A percentile compares a stretch with the other conserved stretches of the same genome.
These are phyloP conservation scores for Suhomyces taliae DNA, from an alignment of 1,139 yeast genomes.

Conservation along the genomic window DNA sequence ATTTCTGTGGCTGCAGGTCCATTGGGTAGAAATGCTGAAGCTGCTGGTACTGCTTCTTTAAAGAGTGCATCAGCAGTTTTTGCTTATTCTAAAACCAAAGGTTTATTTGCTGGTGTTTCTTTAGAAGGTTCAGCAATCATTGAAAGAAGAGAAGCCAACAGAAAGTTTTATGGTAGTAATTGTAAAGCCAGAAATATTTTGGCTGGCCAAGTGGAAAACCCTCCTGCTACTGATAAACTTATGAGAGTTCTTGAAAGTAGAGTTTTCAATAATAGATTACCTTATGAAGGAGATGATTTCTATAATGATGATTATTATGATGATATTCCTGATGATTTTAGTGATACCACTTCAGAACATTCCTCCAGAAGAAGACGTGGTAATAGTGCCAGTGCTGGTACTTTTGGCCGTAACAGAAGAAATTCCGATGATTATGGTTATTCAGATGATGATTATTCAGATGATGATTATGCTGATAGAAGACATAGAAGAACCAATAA, in stretches of 20 bases:
- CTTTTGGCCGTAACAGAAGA: conserved; percentile 29
- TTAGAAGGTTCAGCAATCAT: conserved; percentile 93
- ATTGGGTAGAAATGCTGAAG: conserved; percentile 95
- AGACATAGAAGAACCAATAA: conserved; percentile 11
- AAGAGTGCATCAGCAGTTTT: conserved; percentile 89
- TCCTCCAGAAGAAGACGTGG: conserved; percentile 32
- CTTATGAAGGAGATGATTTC: conserved; percentile 51
- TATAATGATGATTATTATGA: conserved; percentile 62
- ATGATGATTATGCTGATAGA: conserved; percentile 33
- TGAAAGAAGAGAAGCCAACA: conserved; percentile 95
- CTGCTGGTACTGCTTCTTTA: conserved; percentile 92
- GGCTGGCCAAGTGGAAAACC: conserved; percentile 84
- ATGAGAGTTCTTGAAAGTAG: conserved; percentile 84
- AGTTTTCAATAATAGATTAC: conserved; percentile 66
- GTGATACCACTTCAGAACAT: conserved; percentile 44
- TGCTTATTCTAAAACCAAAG: conserved; percentile 93
- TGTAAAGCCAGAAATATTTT: conserved; percentile 85
- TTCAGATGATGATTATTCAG: conserved; percentile 40
- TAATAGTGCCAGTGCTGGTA: conserved; percentile 28
- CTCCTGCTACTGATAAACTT: conserved; percentile 89
- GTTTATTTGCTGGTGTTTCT: conserved; percentile 95
- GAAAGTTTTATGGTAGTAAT: conserved; percentile 86
- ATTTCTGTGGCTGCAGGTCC: conserved; percentile 99
- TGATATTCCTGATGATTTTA: conserved; percentile 71
- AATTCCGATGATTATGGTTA: conserved; percentile 36